Evolutionary conservation across 805 yeast genomes (phyloP), one percentile per base, ranked within the genome.

Genomic region (Candida tibetensis): DNA sequence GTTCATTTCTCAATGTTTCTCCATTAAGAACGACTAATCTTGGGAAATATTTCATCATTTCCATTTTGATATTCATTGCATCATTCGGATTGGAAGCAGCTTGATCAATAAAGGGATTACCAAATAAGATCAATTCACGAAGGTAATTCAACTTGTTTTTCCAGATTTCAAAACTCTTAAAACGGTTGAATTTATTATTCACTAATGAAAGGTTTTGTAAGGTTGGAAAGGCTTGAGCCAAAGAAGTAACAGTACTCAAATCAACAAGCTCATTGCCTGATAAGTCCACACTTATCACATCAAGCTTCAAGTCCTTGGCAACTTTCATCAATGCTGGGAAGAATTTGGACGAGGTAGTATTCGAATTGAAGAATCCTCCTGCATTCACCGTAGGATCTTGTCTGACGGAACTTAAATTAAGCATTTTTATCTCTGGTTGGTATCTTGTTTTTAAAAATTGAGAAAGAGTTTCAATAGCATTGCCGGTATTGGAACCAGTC

Each of bases 321-420:
- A 91, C 62, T 55, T 83, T 85, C 84, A 91, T 78, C 47, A 93
- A 64, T 1, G 98, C 98, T 8, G 88, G 84, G 58, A 91, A 88
- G 74, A 89, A 82, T 60, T 91, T 93, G 10, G 90, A 74, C 23
- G 82, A 74, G 1, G 86, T 79, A 8, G 79, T 61, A 12, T 75
- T 65, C 4, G 80, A 64, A 12, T 77, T 74, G 44, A 89, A 80
- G 36, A 87, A 67, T 0, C 95, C 95, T 43, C 72, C 73, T 14
- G 72, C 63, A 9, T 60, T 64, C 28, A 91, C 66, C 8, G 62
- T 68, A 21, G 75, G 82, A 55, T 87, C 98, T 28, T 71, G 71
- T 40, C 76, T 73, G 53, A 89, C 77, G 37, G 66, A 69, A 3
- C 81, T 71, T 34, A 93, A 66, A 53, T 91, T 85, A 40, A 93